phyloP scores from a whole-genome alignment of 2,329 filamentous ascomycete genomes.

The Botrytis fabae region DNA sequence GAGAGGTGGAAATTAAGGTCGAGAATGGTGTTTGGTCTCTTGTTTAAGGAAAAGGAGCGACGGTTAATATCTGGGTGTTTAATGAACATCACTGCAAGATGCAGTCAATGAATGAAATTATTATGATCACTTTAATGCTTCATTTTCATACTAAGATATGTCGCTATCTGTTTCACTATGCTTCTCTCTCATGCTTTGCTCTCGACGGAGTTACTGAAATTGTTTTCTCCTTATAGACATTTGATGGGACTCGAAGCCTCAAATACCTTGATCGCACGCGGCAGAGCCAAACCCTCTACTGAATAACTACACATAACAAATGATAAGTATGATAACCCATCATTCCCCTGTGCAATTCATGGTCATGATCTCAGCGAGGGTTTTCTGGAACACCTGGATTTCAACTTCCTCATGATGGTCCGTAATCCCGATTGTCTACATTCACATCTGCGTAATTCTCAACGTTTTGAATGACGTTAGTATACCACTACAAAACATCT shows the following conservation, averaged over 20 bases:
- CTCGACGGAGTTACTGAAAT: not conserved
- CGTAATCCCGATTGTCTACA: too few species aligned
- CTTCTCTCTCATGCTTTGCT: not conserved
- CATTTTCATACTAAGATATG: not conserved
- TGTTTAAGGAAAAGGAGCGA: constrained; percentile 36
- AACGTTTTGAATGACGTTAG: not conserved
- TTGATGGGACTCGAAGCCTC: not conserved
- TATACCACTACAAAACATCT: not conserved
- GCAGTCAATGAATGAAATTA: not conserved
- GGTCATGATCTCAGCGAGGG: not conserved
- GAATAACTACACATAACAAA: not conserved
- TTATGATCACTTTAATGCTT: not conserved
- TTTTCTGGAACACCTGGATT: not conserved
- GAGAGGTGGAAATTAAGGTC: constrained; percentile 72
- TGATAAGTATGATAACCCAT: not conserved
- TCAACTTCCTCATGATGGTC: too few species aligned
- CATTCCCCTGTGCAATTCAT: not conserved
- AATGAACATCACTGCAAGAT: not conserved
- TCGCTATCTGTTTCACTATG: not conserved
- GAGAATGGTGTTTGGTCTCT: constrained; percentile 68
- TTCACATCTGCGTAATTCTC: not conserved
- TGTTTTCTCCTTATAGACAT: rapidly evolving
- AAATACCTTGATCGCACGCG: not conserved
- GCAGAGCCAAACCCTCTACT: not conserved
- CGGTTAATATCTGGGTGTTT: not conserved